Conservation (phyloP, 495 filamentous ascomycete species). For the Elasticomyces elasticus region DNA sequence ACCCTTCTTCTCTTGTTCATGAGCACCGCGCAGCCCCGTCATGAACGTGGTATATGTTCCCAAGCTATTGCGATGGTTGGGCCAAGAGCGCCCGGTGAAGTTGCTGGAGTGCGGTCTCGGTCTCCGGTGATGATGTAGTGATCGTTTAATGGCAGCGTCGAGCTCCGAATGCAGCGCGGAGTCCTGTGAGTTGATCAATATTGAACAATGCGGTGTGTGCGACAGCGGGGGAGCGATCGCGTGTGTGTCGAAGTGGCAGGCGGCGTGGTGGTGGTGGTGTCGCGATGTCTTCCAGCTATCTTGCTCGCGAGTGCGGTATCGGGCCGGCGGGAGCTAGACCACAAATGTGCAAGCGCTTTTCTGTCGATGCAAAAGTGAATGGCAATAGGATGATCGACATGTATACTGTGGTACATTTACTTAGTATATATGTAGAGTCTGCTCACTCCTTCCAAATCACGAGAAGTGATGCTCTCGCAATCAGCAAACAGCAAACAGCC, state of each 20-base stretch:
- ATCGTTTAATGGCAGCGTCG: neutral
- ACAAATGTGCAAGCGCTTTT: too few relatives aligned
- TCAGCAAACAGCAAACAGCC: too few relatives aligned
- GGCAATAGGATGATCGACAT: too few relatives aligned
- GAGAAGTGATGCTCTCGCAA: too few relatives aligned
- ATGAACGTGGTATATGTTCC: constrained; percentile 12
- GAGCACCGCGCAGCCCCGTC: constrained; percentile 15
- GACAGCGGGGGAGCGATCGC: too few relatives aligned
- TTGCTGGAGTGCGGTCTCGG: neutral
- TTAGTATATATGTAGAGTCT: too few relatives aligned
- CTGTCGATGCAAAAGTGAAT: too few relatives aligned
- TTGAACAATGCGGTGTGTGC: neutral
- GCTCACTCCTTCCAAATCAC: too few relatives aligned
- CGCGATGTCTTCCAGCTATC: too few relatives aligned
- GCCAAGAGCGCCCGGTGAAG: neutral
- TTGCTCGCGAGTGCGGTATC: too few relatives aligned
- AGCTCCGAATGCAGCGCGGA: neutral
- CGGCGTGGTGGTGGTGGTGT: neutral
- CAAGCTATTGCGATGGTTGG: constrained; percentile 15
- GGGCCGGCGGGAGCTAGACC: too few relatives aligned
- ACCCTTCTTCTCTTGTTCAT: constrained; percentile 34
- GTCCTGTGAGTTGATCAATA: neutral
- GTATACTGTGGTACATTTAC: too few relatives aligned
- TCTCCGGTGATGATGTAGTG: neutral
- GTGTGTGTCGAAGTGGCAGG: neutral